Evolutionary conservation across 2,329 filamentous ascomycete species (phyloP).

Genomic region (Aciculosporium take): DNA sequence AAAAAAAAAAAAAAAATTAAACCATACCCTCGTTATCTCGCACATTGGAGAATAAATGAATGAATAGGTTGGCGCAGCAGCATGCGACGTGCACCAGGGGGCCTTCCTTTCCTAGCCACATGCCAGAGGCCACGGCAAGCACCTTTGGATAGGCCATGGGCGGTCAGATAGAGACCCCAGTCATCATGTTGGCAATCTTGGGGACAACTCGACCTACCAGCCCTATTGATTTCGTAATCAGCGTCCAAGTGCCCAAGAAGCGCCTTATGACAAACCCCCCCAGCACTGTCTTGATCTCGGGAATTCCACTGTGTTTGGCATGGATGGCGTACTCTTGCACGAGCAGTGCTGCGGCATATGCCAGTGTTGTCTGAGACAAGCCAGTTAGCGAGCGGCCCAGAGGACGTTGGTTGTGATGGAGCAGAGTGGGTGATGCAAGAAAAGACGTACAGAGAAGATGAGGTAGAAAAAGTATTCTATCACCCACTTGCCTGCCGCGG

Average conservation of each 20-base stretch:
- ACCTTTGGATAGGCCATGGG: constrained; percentile 37
- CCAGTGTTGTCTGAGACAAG: constrained; percentile 53
- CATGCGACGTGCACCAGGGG: constrained; percentile 92
- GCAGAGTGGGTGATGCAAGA: not conserved
- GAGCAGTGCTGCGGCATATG: constrained; percentile 60
- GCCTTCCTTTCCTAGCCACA: constrained; percentile 96
- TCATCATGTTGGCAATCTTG: not conserved
- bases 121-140: constrained; percentile 78
- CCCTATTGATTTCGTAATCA: constrained; percentile 79
- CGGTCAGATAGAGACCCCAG: not conserved
- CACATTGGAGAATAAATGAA: constrained; percentile 70
- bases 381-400: not conserved
- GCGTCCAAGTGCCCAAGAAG: constrained; percentile 78
- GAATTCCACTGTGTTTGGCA: constrained; percentile 89
- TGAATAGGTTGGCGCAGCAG: constrained; percentile 88
- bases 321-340: constrained; percentile 76
- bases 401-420: not conserved
- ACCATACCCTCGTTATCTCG: constrained; percentile 68
- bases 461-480: constrained; percentile 81
- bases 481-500: constrained; percentile 58
- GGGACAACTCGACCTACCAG: constrained; percentile 39
- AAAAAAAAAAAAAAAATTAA: no score
- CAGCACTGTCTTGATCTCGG: constrained; percentile 92
- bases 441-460: constrained; percentile 55
- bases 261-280: constrained; percentile 84